Base-by-base conservation (phyloP, 1,139 yeast genomes). In the Yamadazyma sp. region DNA sequence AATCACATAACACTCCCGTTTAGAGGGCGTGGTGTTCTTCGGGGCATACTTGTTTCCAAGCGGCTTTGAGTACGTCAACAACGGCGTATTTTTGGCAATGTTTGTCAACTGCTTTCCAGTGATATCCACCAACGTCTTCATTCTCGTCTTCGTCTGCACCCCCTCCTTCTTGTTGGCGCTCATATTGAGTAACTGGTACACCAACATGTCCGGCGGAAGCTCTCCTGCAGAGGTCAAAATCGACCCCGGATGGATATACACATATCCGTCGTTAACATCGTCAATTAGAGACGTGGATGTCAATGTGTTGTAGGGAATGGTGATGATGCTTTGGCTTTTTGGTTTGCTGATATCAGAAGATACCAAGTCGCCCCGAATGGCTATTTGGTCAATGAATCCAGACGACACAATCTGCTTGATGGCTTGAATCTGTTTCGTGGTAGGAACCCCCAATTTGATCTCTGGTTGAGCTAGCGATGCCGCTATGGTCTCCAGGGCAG, bases 371-470 rank as follows among this genome's bases (percentile, higher is more conserved):
- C 87, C 92, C 45, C 97, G 71, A 11, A 87, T 76, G 1, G 96
- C 95, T 14, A 92, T 76, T 54, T 87, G 96, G 57, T 94, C 98
- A 34, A 92, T 72, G 52, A 87, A 94, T 0, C 98, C 98, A 0
- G 97, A 83, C 2, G 96, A 79, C 8, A 92, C 70, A 81, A 94
- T 90, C 60, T 94, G 98, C 54, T 89, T 90, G 47, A 94, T 64
- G 1, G 95, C 85, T 38, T 80, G 75, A 9, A 88, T 57, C 63
- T 94, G 98, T 12, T 64, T 59, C 34, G 77, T 73, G 8, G 73
- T 61, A 0, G 98, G 98, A 8, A 87, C 79, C 0, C 73, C 77
- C 21, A 88, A 65, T 52, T 80, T 83, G 46, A 78, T 50, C 7
- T 80, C 78, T 9, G 37, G 16, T 16, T 68, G 60, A 6, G 45